These are phyloP conservation scores for Volvariella volvacea DNA, from an alignment of 1,284 basidiomycete species.

Conservation along the genomic window DNA sequence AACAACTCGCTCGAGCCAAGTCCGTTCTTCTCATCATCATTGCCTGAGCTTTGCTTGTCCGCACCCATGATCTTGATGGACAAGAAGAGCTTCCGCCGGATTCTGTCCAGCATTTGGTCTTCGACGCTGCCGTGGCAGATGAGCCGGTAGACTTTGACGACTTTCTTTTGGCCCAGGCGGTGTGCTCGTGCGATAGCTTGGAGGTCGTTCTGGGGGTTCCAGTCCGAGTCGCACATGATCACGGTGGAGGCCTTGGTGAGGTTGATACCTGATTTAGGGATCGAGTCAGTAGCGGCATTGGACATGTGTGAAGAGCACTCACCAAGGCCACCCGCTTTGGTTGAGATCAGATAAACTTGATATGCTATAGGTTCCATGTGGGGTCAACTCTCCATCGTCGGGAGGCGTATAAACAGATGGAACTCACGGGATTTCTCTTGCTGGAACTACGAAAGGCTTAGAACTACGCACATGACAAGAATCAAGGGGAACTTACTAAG, in stretches of 20 bases:
- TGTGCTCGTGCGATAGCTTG: slow-evolving; percentile 86
- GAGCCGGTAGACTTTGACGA: slow-evolving; percentile 63
- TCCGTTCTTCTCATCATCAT: slow-evolving; percentile 2
- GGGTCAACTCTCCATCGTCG: slow-evolving; percentile 7
- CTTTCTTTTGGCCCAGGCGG: slow-evolving; percentile 75
- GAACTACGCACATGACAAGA: slow-evolving; percentile 1
- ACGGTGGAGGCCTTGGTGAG: slow-evolving; percentile 79
- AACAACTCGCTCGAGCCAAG: slow-evolving; percentile 41
- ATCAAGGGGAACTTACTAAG: slow-evolving; percentile 28
- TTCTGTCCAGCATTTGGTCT: slow-evolving; percentile 61
- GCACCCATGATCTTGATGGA: slow-evolving; percentile 52
- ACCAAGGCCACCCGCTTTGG: slow-evolving; percentile 83
- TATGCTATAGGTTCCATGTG: slow-evolving; percentile 40
- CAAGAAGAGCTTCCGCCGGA: slow-evolving; percentile 57
- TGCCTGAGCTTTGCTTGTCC: slow-evolving; percentile 17
- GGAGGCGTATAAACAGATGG: not conserved
- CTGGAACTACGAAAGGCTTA: slow-evolving; percentile 39
- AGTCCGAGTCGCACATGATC: slow-evolving; percentile 70
- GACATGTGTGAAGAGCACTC: slow-evolving; percentile 14
- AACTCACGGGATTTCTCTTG: slow-evolving; percentile 44
- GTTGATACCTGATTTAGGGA: slow-evolving; percentile 52
- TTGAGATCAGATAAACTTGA: slow-evolving; percentile 78
- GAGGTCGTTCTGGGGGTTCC: slow-evolving; percentile 82
- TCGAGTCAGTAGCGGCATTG: not conserved
- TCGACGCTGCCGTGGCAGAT: slow-evolving; percentile 56